Evolutionary conservation across 1,139 yeast species (phyloP).

Genomic region (Hansenula sp.): DNA sequence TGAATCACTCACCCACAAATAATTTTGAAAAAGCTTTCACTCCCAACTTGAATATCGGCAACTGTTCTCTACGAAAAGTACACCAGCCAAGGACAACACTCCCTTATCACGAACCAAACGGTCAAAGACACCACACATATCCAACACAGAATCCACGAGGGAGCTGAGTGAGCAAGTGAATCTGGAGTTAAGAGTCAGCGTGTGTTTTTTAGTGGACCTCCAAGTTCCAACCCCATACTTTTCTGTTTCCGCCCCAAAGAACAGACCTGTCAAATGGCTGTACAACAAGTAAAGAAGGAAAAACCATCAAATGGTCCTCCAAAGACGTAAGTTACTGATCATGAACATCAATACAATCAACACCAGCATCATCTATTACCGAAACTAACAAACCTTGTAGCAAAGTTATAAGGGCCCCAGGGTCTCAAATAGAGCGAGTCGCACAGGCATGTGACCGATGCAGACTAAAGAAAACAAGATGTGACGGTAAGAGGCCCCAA

Average conservation of each 20-base stretch:
- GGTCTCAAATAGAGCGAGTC: conserved; percentile 36
- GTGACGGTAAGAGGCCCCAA: conserved; percentile 66
- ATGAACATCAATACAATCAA: too few relatives aligned
- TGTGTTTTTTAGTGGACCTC: background rate
- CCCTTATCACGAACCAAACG: background rate
- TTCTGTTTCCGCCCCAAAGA: background rate
- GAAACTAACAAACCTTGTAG: conserved; percentile 1
- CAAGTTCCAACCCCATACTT: background rate
- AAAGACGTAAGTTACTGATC: conserved; percentile 1
- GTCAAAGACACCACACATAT: background rate
- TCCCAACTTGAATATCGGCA: background rate
- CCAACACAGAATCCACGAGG: background rate
- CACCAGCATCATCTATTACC: too few relatives aligned
- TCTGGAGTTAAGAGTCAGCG: conserved; percentile 1
- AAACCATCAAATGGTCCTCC: conserved; percentile 2
- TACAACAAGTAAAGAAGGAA: conserved; percentile 5
- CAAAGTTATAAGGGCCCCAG: conserved; percentile 26
- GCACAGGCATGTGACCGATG: conserved; percentile 84
- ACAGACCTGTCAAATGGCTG: conserved; percentile 1
- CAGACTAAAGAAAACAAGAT: conserved; percentile 68
- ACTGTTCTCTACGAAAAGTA: too few relatives aligned
- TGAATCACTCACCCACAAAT: background rate
- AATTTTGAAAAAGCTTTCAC: background rate
- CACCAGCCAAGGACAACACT: too few relatives aligned
- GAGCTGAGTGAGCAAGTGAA: background rate